phyloP scores from a whole-genome alignment of 176 grass and related monocot species.

The Stipa capillata region DNA sequence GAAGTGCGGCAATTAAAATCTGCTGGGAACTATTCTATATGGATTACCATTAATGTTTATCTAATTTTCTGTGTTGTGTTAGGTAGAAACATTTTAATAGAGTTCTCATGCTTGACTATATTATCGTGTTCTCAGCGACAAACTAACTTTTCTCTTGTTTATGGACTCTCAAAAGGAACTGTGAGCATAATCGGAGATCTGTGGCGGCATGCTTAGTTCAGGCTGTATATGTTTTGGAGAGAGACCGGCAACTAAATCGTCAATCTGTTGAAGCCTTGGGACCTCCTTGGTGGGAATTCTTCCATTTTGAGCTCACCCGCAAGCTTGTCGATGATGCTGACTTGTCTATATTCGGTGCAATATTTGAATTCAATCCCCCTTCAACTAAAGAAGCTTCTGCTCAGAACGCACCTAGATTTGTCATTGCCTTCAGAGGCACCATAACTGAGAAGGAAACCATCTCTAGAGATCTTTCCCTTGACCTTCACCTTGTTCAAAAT shows the following conservation, averaged over 20 bases:
- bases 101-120: not conserved
- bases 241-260: slow-evolving; percentile 64
- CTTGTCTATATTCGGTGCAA: slow-evolving; percentile 72
- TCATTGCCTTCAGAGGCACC: slow-evolving; percentile 90
- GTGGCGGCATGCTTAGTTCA: slow-evolving; percentile 88
- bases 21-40: not conserved
- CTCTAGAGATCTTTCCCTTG: slow-evolving; percentile 64
- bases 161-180: slow-evolving; percentile 50
- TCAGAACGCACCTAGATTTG: slow-evolving; percentile 64
- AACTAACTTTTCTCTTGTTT: slow-evolving; percentile 17
- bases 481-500: slow-evolving; percentile 67
- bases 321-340: slow-evolving; percentile 87
- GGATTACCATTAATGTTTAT: not conserved
- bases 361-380: slow-evolving; percentile 77
- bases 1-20: not conserved
- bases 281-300: slow-evolving; percentile 87
- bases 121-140: not conserved
- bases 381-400: slow-evolving; percentile 27
- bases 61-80: not conserved
- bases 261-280: slow-evolving; percentile 47
- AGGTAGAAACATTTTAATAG: not conserved
- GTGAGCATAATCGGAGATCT: slow-evolving; percentile 58
- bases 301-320: slow-evolving; percentile 69
- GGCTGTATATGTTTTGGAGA: slow-evolving; percentile 78
- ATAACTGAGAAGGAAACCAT: slow-evolving; percentile 78